Base-by-base conservation (phyloP, 2,329 filamentous ascomycete species). In the Mycosphaerelloides madeirae region DNA sequence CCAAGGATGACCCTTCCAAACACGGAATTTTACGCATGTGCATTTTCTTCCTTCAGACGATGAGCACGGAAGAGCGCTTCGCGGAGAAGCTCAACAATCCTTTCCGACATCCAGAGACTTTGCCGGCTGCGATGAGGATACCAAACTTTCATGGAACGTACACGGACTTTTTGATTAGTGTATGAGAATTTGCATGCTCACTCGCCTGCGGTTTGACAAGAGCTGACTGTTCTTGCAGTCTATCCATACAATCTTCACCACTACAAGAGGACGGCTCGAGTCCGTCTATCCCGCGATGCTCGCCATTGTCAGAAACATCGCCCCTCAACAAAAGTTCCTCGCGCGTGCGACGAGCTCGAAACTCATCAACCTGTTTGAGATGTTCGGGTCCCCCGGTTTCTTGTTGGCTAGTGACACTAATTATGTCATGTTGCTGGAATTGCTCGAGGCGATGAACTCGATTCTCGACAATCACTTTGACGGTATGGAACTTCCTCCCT, bases 21-120 rank as follows among this genome's bases (percentile, higher is more conserved):
- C 90, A 96, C 65, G 93, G 93, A 1, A 77, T 96, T 1, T 87
- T 97, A 19, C 80, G 93, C 43, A 96, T 97, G 89, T 96, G 93
- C 66, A 84, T 94, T n/a, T 97, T 98, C 65, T 77, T 97, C 33
- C 71, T 98, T 31, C 93, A 98, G 67, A 97, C 93, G 0, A 71
- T 98, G 60, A 97, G 91, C 59, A 89, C 94, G 2, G 93, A 97
- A 67, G 79, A 84, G 44, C 89, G 85, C 51, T 97, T 97, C 66
- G 91, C 89, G 22, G 80, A 84, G 61, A 91, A 88, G 57, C 74
- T 98, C 39, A 97, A 96, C 68, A 90, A 88, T 67, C 77, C 74
- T 13, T 97, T 98, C 56, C 84, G 89, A 51, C 85, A 83, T 1
- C 91, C 96, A 64, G 89, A 96, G 42, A 90, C 86, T 4, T 72